phyloP scores from a whole-genome alignment of 73 alveolate species.

The Strombidium stylifer region DNA sequence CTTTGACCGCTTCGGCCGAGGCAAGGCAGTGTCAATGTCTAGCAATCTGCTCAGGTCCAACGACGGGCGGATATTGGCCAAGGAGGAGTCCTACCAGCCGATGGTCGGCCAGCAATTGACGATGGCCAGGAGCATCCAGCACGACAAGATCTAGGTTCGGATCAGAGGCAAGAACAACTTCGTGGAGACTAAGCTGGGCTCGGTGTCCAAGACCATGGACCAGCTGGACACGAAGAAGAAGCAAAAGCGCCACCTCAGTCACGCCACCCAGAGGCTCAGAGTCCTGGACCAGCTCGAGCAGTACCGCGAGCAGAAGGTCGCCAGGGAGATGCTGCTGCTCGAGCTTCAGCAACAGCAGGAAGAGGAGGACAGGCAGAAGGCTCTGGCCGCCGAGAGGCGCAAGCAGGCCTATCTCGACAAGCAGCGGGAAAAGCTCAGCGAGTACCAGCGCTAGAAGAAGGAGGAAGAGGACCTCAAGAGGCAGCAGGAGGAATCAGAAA shows the following conservation, averaged over 20 bases:
- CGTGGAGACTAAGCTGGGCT: constrained; percentile 33
- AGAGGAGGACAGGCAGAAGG: constrained; percentile 8
- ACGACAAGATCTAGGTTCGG: constrained; percentile 25
- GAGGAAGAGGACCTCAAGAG: constrained; percentile 4
- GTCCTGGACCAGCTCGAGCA: constrained; percentile 25
- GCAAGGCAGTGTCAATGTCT: too few relatives aligned
- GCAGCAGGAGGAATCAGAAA: neutral
- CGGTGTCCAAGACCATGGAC: constrained; percentile 35
- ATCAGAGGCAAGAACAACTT: constrained; percentile 22
- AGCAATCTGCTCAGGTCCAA: too few relatives aligned
- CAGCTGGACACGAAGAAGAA: neutral
- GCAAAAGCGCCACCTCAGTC: neutral
- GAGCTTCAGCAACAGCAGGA: constrained; percentile 9
- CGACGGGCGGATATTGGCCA: too few relatives aligned
- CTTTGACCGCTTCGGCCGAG: too few relatives aligned
- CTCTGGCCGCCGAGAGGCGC: constrained; percentile 1
- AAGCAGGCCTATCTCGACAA: constrained; percentile 20
- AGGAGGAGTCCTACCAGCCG: too few relatives aligned
- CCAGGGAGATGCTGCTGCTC: neutral
- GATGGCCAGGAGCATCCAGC: too few relatives aligned
- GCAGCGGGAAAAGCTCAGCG: constrained; percentile 3
- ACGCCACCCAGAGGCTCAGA: constrained; percentile 18
- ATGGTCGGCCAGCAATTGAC: too few relatives aligned
- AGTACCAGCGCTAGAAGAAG: constrained; percentile 9
- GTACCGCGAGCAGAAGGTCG: constrained; percentile 15